Conservation (phyloP, 306 rosid species). For the Gleditsia sinensis region DNA sequence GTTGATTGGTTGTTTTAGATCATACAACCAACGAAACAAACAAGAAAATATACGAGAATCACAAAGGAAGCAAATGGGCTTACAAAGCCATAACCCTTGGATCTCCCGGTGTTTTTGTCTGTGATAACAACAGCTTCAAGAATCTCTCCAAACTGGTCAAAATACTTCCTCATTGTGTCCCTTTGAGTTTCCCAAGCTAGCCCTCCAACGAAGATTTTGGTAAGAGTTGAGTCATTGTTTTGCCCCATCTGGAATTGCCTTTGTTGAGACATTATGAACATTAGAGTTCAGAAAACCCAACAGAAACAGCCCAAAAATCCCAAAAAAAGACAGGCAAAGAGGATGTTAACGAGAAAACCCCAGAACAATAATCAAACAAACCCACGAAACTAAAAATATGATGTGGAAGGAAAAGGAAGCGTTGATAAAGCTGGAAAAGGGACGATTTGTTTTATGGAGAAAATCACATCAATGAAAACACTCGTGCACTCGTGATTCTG, state of each 20-base stretch:
- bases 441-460: constrained; percentile 20
- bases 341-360: constrained; percentile 8
- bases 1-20: constrained; percentile 16
- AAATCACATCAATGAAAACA: constrained; percentile 42
- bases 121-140: constrained; percentile 95
- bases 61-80: constrained; percentile 28
- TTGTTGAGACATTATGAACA: constrained; percentile 64
- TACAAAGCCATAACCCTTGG: constrained; percentile 99
- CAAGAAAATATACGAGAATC: neutral
- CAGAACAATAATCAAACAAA: neutral
- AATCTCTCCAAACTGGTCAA: constrained; percentile 96
- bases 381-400: constrained; percentile 1
- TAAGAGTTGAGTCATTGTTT: constrained; percentile 81
- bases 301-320: constrained; percentile 24
- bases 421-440: constrained; percentile 34
- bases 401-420: neutral
- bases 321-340: neutral
- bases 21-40: constrained; percentile 24
- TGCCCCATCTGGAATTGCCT: constrained; percentile 73
- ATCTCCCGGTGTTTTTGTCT: constrained; percentile 92
- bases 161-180: constrained; percentile 84
- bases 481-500: constrained; percentile 25
- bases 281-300: constrained; percentile 6
- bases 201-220: constrained; percentile 96
- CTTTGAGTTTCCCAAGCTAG: constrained; percentile 98